Base-by-base conservation (phyloP, 2,329 filamentous ascomycete species). In the Sporothrix brunneoviolacea region DNA sequence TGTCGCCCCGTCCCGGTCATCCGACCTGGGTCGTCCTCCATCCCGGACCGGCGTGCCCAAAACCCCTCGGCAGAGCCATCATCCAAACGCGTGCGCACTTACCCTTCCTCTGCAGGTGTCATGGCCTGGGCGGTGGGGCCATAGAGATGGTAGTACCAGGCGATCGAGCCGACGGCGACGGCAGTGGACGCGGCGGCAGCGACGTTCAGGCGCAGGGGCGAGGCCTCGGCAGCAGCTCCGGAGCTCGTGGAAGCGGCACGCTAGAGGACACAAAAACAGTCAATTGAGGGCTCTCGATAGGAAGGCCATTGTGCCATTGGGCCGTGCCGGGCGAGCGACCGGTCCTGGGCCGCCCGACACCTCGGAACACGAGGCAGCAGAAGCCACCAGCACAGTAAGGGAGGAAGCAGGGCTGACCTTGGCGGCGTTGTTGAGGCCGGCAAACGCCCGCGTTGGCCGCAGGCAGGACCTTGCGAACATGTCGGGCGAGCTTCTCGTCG, bases 51-150 rank as follows among this genome's bases (percentile, higher is more conserved):
- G 32, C 13, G 4, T 24, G 3, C 9, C 22, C 43, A 28, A 47
- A n/a, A n/a, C n/a, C n/a, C n/a, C n/a, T n/a, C n/a, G n/a, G n/a
- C n/a, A n/a, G n/a, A n/a, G n/a, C n/a, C n/a, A n/a, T n/a, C n/a
- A n/a, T n/a, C n/a, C n/a, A n/a, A n/a, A n/a, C n/a, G n/a, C n/a
- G n/a, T n/a, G n/a, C n/a, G n/a, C n/a, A 86, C 91, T 84, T 79
- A 98, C 93, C 93, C 93, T 83, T 98, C 93, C 78, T 98, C 93
- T 65, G 86, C 86, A 58, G 89, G 90, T 62, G 91, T 91, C 83
- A 86, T 86, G 62, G 93, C 93, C 71, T 89, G 82, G 57, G 88
- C 86, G 63, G 86, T 83, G 63, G 88, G 82, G 65, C 91, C 93
- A 72, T 95, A 97, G 62, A 95, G 84, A 73, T 95, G 89, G 72